A percentile compares a stretch with the other conserved stretches of the same genome.
These are phyloP conservation scores for Cryptococcus hybrid DNA, from an alignment of 1,284 basidiomycete genomes.

Conservation along the genomic window DNA sequence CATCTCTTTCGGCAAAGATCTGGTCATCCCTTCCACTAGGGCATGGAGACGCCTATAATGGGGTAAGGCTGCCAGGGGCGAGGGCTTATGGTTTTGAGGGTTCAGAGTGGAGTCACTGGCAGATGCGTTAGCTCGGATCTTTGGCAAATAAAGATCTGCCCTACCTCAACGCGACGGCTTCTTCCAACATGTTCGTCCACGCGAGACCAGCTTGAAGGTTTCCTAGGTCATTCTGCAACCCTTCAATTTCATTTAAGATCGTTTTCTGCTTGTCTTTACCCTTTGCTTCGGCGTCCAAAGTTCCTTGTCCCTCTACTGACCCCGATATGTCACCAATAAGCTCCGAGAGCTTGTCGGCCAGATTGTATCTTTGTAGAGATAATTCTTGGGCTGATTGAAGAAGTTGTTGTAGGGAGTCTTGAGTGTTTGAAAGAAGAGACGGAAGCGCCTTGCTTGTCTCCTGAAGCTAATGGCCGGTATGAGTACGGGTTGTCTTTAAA, in stretches of 20 bases:
- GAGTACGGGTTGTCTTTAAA: background rate
- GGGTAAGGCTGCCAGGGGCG: conserved; percentile 52
- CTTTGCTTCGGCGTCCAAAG: conserved; percentile 1
- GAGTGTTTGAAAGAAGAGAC: conserved; percentile 27
- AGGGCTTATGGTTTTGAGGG: conserved; percentile 51
- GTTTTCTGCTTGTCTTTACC: conserved; percentile 5
- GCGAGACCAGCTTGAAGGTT: conserved; percentile 70
- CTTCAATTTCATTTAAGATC: conserved; percentile 63
- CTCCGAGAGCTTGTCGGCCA: conserved; percentile 39
- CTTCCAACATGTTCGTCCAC: conserved; percentile 72
- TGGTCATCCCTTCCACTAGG: conserved; percentile 56
- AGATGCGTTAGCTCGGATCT: background rate
- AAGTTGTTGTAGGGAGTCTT: conserved; percentile 25
- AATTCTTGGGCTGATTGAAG: conserved; percentile 67
- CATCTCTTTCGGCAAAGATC: conserved; percentile 50
- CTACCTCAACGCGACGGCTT: conserved; percentile 69
- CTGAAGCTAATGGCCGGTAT: conserved; percentile 16
- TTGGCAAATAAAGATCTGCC: conserved; percentile 29
- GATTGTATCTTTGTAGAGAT: conserved; percentile 69
- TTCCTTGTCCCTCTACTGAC: background rate
- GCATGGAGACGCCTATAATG: conserved; percentile 62
- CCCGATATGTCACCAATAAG: conserved; percentile 32
- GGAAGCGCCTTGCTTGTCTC: conserved; percentile 31
- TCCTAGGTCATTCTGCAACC: conserved; percentile 67
- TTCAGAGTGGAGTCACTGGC: conserved; percentile 35